A percentile compares a stretch with the other conserved stretches of the same genome.
Evolutionary conservation across 257 asterid genomes (phyloP).

Genomic region (Solanum virginianum): DNA sequence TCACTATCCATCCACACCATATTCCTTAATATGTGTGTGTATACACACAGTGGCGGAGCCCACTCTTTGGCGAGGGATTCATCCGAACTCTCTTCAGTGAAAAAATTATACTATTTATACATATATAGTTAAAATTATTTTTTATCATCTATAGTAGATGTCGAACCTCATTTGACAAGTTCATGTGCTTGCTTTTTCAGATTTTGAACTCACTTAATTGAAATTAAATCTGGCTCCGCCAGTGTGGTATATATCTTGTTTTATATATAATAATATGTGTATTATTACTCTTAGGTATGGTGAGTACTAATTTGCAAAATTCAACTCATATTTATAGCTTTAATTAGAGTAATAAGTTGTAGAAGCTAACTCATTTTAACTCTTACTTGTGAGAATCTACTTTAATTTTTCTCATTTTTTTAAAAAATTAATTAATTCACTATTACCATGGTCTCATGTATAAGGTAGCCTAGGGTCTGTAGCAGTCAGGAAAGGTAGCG

Average conservation of each 20-base stretch:
- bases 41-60: no score
- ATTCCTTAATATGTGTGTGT: neutral
- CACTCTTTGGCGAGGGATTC: no score
- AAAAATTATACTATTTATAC: no score
- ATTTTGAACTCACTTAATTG: no score
- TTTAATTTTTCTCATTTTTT: neutral
- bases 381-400: neutral
- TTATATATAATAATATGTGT: neutral
- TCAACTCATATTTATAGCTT: neutral
- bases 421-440: neutral
- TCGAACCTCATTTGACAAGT: no score
- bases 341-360: neutral
- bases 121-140: no score
- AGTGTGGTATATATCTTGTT: no score
- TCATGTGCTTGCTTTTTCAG: no score
- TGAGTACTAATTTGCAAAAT: neutral
- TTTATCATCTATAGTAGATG: no score
- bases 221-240: no score
- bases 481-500: neutral
- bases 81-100: no score
- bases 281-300: neutral
- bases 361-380: neutral
- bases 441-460: neutral
- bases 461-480: neutral
- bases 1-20: neutral